A percentile compares a stretch with the other conserved stretches of the same genome.
Conservation (phyloP, 73 alveolate genomes). For the Paramecium biaurelia region DNA sequence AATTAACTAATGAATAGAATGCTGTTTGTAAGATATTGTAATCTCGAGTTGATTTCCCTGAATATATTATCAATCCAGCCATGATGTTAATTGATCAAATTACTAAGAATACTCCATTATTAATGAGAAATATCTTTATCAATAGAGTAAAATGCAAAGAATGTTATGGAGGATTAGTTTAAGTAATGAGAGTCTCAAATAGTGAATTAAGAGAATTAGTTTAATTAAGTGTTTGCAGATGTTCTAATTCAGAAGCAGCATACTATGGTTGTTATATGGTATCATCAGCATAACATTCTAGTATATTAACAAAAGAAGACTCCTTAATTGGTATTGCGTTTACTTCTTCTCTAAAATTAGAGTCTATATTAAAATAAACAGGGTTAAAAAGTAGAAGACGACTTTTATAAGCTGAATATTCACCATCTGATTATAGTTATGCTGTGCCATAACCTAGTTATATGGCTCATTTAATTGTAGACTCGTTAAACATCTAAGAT, state of each 20-base stretch:
- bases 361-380: neutral
- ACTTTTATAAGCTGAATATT: neutral
- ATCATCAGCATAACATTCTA: neutral
- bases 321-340: neutral
- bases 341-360: neutral
- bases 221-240: neutral
- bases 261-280: constrained; percentile 23
- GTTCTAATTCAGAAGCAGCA: constrained; percentile 10
- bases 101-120: neutral
- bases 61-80: constrained; percentile 23
- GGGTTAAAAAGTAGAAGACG: neutral
- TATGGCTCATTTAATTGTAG: neutral
- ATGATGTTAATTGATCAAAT: constrained; percentile 27
- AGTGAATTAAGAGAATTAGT: neutral
- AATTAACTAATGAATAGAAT: neutral
- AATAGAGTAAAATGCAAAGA: constrained; percentile 22
- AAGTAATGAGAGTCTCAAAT: constrained; percentile 11
- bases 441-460: neutral
- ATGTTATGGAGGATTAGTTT: constrained; percentile 21
- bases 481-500: neutral
- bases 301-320: neutral
- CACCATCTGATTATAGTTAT: neutral
- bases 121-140: neutral
- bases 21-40: constrained; percentile 12
- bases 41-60: constrained; percentile 20